Percentiles rank a stretch among this genome's conserved stretches.
phyloP scores from a whole-genome alignment of 2,329 filamentous ascomycete species.

The Pseudocercospora cruenta region DNA sequence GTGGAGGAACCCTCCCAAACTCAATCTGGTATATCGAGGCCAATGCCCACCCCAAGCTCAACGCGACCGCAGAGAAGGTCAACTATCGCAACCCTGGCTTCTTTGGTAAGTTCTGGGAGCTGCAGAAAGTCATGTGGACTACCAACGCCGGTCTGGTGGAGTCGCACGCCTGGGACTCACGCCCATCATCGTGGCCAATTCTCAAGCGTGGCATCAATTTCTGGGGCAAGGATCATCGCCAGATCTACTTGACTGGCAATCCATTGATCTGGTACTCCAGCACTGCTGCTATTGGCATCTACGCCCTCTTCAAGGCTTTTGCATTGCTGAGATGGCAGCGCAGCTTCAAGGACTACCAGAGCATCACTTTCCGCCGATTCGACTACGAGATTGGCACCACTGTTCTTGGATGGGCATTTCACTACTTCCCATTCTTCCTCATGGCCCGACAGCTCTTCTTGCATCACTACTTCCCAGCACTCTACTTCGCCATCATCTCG shows the following conservation, averaged over 20 bases:
- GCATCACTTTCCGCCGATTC: slow-evolving; percentile 87
- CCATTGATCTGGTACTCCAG: slow-evolving; percentile 93
- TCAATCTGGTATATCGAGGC: slow-evolving; percentile 95
- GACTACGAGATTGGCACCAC: slow-evolving; percentile 94
- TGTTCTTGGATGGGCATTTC: slow-evolving; percentile 92
- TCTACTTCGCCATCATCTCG: slow-evolving; percentile 91
- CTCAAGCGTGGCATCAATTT: slow-evolving; percentile 97
- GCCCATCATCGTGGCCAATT: slow-evolving; percentile 89
- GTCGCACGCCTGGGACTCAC: slow-evolving; percentile 97
- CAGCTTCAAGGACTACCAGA: slow-evolving; percentile 82
- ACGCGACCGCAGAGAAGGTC: slow-evolving; percentile 80
- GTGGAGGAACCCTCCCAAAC: slow-evolving; percentile 88
- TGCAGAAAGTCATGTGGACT: slow-evolving; percentile 98
- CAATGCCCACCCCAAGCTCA: slow-evolving; percentile 81
- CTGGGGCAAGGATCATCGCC: slow-evolving; percentile 91
- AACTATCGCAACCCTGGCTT: slow-evolving; percentile 96
- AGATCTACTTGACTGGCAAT: slow-evolving; percentile 96
- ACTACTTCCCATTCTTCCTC: slow-evolving; percentile 98
- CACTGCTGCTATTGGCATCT: slow-evolving; percentile 74
- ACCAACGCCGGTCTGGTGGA: slow-evolving; percentile 96
- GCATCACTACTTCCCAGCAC: slow-evolving; percentile 96
- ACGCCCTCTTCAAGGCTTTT: slow-evolving; percentile 82
- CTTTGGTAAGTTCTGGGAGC: slow-evolving; percentile 96
- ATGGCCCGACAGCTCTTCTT: slow-evolving; percentile 98
- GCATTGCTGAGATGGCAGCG: slow-evolving; percentile 93